phyloP scores from a whole-genome alignment of 495 filamentous ascomycete genomes.

The Neurospora pannonica region DNA sequence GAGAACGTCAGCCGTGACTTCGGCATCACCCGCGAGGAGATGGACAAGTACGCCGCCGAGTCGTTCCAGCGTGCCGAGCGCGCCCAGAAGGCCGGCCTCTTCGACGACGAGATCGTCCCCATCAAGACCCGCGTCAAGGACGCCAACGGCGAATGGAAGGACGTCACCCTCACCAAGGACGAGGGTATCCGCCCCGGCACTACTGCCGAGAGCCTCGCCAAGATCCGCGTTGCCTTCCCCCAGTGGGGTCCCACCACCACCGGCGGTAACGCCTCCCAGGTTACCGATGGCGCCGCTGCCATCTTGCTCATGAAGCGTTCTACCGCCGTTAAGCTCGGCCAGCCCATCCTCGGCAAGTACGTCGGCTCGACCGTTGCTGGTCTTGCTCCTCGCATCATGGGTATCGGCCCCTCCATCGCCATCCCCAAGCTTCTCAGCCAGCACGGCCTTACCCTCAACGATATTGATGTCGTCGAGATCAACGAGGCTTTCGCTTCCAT shows the following conservation, averaged over 20 bases:
- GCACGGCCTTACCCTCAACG: conserved; percentile 66
- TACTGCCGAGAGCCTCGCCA: conserved; percentile 67
- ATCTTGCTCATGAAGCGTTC: conserved; percentile 90
- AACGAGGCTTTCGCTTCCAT: conserved; percentile 98
- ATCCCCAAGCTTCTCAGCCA: conserved; percentile 88
- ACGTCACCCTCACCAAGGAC: conserved; percentile 71
- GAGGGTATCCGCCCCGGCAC: conserved; percentile 87
- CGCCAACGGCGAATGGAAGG: conserved; percentile 66
- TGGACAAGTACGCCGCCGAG: conserved; percentile 81
- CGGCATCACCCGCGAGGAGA: conserved; percentile 63
- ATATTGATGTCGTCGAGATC: conserved; percentile 85
- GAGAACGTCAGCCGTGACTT: conserved; percentile 96
- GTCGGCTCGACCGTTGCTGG: conserved; percentile 86
- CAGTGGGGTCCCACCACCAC: conserved; percentile 81
- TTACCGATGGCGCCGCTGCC: conserved; percentile 90
- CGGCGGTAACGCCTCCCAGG: conserved; percentile 91
- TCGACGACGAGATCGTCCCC: conserved; percentile 90
- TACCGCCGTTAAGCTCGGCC: conserved; percentile 74
- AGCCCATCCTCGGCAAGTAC: conserved; percentile 92
- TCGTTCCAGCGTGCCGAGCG: conserved; percentile 76
- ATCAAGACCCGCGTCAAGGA: conserved; percentile 75
- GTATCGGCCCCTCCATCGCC: conserved; percentile 86
- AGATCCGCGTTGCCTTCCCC: conserved; percentile 88
- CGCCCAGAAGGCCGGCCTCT: conserved; percentile 88
- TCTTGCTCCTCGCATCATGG: conserved; percentile 89